Percentiles rank a stretch among this genome's conserved stretches.
phyloP scores from a whole-genome alignment of 2,329 filamentous ascomycete genomes.

The Thielaviopsis populi region DNA sequence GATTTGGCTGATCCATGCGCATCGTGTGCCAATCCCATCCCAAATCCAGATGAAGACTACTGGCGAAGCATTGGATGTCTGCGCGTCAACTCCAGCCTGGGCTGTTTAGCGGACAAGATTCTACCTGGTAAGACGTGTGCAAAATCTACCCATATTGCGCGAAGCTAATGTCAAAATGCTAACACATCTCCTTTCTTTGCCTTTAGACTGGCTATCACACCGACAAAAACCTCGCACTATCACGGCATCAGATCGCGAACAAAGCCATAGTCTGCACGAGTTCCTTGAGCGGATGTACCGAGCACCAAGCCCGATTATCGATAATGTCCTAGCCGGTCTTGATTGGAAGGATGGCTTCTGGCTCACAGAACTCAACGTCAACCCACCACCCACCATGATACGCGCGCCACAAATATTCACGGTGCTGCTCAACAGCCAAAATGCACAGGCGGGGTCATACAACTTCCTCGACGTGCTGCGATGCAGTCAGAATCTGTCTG shows the following conservation, averaged over 20 bases:
- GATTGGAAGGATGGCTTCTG: conserved; percentile 44
- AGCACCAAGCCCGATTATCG: conserved; percentile 27
- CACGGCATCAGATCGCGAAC: conserved; percentile 33
- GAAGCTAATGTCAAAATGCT: background rate
- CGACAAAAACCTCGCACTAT: conserved; percentile 32
- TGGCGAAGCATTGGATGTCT: conserved; percentile 15
- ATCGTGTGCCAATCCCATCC: conserved; percentile 5
- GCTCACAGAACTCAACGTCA: conserved; percentile 24
- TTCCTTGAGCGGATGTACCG: conserved; percentile 34
- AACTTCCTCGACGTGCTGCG: conserved; percentile 39
- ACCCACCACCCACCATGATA: conserved; percentile 21
- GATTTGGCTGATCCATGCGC: conserved; percentile 11
- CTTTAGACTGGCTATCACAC: background rate
- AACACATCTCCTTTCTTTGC: background rate
- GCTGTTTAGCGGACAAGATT: conserved; percentile 9
- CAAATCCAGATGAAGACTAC: conserved; percentile 4
- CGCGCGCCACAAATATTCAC: conserved; percentile 35
- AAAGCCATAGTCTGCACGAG: conserved; percentile 33
- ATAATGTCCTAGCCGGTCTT: conserved; percentile 31
- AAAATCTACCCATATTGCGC: background rate
- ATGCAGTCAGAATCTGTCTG: conserved; percentile 35
- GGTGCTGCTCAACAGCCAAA: conserved; percentile 38
- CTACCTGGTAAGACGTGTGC: conserved; percentile 8
- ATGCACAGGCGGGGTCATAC: conserved; percentile 33
- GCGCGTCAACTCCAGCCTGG: conserved; percentile 8